phyloP scores from a whole-genome alignment of 2,329 filamentous ascomycete genomes.

The Alternaria novae-zelandiae region DNA sequence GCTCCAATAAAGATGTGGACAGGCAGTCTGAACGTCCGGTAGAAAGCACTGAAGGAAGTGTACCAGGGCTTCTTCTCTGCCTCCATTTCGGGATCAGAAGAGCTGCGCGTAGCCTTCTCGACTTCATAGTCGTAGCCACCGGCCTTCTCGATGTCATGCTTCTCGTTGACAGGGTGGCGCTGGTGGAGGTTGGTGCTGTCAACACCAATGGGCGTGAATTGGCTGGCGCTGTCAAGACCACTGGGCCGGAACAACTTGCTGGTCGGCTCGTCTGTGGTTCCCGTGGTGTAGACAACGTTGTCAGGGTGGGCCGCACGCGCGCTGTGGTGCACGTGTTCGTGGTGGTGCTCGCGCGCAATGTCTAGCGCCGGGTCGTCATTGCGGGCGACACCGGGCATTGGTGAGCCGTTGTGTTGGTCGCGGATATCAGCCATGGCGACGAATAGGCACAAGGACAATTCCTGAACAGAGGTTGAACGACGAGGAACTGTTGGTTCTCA shows the following conservation, averaged over 20 bases:
- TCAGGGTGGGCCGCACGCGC: slow-evolving; percentile 38
- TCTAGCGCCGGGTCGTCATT: slow-evolving; percentile 49
- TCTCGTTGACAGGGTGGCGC: slow-evolving; percentile 34
- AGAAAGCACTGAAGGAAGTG: slow-evolving; percentile 18
- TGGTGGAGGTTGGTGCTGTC: slow-evolving; percentile 50
- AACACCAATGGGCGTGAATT: slow-evolving; percentile 35
- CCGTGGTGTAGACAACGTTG: slow-evolving; percentile 43
- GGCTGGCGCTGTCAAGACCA: slow-evolving; percentile 41
- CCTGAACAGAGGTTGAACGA: slow-evolving; percentile 28
- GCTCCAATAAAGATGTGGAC: slow-evolving; percentile 53
- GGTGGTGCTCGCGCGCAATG: slow-evolving; percentile 46
- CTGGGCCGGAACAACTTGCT: slow-evolving; percentile 46
- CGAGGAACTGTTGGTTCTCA: slow-evolving; percentile 32
- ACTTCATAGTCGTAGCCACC: slow-evolving; percentile 44
- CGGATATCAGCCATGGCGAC: slow-evolving; percentile 43
- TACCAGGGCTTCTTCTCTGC: slow-evolving; percentile 27
- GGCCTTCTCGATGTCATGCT: slow-evolving; percentile 42
- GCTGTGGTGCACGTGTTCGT: slow-evolving; percentile 49
- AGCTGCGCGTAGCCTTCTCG: slow-evolving; percentile 50
- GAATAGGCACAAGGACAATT: slow-evolving; percentile 37
- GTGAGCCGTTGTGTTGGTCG: slow-evolving; percentile 42
- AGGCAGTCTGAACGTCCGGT: slow-evolving; percentile 52
- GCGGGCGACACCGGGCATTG: slow-evolving; percentile 39
- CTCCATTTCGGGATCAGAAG: slow-evolving; percentile 27
- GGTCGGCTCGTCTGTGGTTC: slow-evolving; percentile 44